These are phyloP conservation scores for Aspergillus piperis DNA, from an alignment of 2,329 filamentous ascomycete genomes.

Conservation along the genomic window DNA sequence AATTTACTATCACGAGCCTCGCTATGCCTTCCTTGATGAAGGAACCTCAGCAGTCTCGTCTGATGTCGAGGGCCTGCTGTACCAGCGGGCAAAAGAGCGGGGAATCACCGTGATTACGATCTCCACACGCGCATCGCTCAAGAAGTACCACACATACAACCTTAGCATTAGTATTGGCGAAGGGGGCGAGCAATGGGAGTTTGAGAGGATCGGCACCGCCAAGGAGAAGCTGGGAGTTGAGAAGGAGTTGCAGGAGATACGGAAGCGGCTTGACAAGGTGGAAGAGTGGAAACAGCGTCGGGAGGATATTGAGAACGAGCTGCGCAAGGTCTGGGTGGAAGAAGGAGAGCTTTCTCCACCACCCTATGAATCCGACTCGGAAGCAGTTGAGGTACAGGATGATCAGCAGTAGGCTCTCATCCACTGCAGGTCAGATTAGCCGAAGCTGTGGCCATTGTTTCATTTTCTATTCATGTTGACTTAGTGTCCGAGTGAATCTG, in stretches of 20 bases:
- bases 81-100: constrained; percentile 87
- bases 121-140: constrained; percentile 88
- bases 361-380: constrained; percentile 33
- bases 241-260: constrained; percentile 82
- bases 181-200: constrained; percentile 83
- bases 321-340: constrained; percentile 65
- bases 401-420: not conserved
- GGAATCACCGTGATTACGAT: constrained; percentile 97
- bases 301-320: constrained; percentile 78
- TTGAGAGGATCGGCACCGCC: constrained; percentile 90
- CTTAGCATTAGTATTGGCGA: constrained; percentile 80
- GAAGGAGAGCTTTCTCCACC: constrained; percentile 43
- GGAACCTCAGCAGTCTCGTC: constrained; percentile 87
- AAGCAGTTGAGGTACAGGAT: constrained; percentile 10
- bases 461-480: not conserved
- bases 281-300: constrained; percentile 78
- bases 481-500: not conserved
- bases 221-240: constrained; percentile 92
- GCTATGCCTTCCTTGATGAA: constrained; percentile 93
- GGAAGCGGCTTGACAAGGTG: constrained; percentile 76
- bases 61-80: constrained; percentile 90
- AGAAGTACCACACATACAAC: constrained; percentile 93
- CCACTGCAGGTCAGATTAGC: not conserved
- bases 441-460: not conserved
- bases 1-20: constrained; percentile 89